Conservation (phyloP, 2,329 filamentous ascomycete species). For the Sporothrix protearum region DNA sequence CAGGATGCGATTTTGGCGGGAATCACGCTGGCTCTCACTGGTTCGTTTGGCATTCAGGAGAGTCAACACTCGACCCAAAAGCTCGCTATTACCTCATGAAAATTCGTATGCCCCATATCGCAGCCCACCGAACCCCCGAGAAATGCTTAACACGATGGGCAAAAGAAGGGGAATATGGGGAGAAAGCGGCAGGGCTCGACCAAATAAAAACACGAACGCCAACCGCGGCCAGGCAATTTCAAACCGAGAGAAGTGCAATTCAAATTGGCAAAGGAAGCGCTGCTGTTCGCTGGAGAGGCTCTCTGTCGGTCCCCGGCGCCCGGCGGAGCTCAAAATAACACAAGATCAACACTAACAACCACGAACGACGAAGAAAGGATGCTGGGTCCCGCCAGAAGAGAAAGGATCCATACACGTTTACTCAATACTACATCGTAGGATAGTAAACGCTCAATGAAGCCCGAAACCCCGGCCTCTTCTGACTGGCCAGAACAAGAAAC, state of each 20-base stretch:
- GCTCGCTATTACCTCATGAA: slow-evolving; percentile 21
- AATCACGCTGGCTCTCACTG: neutral
- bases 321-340: neutral
- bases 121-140: slow-evolving; percentile 3
- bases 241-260: neutral
- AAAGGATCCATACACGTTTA: neutral
- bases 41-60: neutral
- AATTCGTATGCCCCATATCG: neutral
- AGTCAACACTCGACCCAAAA: neutral
- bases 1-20: neutral
- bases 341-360: neutral
- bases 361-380: neutral
- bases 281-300: neutral
- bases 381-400: neutral
- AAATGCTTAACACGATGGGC: neutral
- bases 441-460: neutral
- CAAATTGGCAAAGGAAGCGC: neutral
- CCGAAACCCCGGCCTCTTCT: neutral
- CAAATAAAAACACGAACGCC: neutral
- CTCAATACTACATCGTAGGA: neutral
- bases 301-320: neutral
- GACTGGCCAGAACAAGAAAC: neutral
- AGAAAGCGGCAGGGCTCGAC: neutral
- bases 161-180: neutral
- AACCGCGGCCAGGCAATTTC: slow-evolving; percentile 18